A percentile compares a stretch with the other conserved stretches of the same genome.
Conservation (phyloP, 1,139 yeast species). For the Arxiozyma heterogenica region DNA sequence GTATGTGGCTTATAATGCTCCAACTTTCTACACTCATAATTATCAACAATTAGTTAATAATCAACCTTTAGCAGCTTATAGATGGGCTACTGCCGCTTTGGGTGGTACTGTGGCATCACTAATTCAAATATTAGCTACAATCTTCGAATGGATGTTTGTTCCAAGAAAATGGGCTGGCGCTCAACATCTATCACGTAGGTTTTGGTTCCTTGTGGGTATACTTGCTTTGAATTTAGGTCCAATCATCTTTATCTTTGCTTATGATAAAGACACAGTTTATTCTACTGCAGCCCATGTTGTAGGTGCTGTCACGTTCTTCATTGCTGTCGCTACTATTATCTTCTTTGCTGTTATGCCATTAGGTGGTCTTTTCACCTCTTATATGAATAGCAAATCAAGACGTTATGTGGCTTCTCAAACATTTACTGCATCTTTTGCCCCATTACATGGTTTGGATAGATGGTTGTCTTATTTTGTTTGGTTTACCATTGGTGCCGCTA, state of each 20-base stretch:
- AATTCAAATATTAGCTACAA: constrained; percentile 79
- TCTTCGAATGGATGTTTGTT: constrained; percentile 91
- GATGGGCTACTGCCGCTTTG: constrained; percentile 88
- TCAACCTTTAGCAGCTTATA: constrained; percentile 75
- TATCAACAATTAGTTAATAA: constrained; percentile 77
- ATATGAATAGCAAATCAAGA: constrained; percentile 82
- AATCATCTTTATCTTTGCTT: constrained; percentile 75
- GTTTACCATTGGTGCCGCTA: constrained; percentile 82
- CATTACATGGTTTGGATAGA: constrained; percentile 81
- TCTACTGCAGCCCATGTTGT: constrained; percentile 76
- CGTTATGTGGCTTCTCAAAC: constrained; percentile 90
- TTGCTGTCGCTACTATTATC: constrained; percentile 72
- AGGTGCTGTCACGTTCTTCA: constrained; percentile 80
- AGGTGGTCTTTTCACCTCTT: constrained; percentile 92
- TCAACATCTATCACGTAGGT: constrained; percentile 86
- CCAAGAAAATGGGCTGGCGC: constrained; percentile 99
- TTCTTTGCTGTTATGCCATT: constrained; percentile 94
- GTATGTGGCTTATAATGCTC: constrained; percentile 88
- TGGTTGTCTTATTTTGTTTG: constrained; percentile 93
- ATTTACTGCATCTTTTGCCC: constrained; percentile 85
- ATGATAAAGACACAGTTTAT: constrained; percentile 58
- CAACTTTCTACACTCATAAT: constrained; percentile 78
- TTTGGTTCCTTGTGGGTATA: constrained; percentile 61
- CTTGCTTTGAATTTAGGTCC: constrained; percentile 74
- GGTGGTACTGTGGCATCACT: constrained; percentile 84